Evolutionary conservation across 345 rosid species (phyloP).

Genomic region (Kernera saxatilis): DNA sequence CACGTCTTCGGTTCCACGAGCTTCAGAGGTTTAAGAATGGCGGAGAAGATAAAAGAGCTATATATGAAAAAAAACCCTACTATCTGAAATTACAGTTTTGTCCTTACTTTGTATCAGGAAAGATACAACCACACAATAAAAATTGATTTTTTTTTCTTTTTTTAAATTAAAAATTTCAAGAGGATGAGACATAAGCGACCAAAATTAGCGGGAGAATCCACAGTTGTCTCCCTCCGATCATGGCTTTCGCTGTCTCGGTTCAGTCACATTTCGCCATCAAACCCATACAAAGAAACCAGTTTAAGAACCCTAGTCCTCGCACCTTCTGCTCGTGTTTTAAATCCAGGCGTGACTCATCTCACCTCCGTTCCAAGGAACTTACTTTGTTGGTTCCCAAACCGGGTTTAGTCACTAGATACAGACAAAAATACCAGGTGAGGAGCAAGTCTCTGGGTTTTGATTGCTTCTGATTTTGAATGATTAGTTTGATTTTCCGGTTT

Average conservation of each 20-base stretch:
- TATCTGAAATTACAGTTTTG: not conserved
- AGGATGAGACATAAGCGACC: slow-evolving; percentile 5
- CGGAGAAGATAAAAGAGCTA: not conserved
- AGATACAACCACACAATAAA: slow-evolving; percentile 15
- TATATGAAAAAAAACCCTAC: not conserved
- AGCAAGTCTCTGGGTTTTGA: not conserved
- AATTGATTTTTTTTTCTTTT: no score
- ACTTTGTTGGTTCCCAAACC: slow-evolving; percentile 21
- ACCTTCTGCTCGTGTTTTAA: slow-evolving; percentile 15
- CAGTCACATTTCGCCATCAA: slow-evolving; percentile 22
- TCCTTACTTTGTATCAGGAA: not conserved
- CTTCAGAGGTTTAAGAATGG: slow-evolving; percentile 12
- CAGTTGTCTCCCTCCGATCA: slow-evolving; percentile 20
- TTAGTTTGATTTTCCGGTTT: not conserved
- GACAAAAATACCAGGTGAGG: slow-evolving; percentile 35
- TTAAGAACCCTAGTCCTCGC: slow-evolving; percentile 9
- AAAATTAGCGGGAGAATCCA: slow-evolving; percentile 24
- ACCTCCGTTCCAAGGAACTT: slow-evolving; percentile 27
- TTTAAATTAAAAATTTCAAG: no score
- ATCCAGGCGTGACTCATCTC: slow-evolving; percentile 15
- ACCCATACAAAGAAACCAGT: not conserved
- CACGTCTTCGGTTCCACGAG: not conserved
- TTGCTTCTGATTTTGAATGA: not conserved
- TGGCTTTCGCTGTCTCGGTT: slow-evolving; percentile 29
- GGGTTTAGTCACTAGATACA: slow-evolving; percentile 17